Evolutionary conservation across 75 land plant species (phyloP), one percentile per base, ranked within the genome.

Genomic region (Pinus albicaulis): DNA sequence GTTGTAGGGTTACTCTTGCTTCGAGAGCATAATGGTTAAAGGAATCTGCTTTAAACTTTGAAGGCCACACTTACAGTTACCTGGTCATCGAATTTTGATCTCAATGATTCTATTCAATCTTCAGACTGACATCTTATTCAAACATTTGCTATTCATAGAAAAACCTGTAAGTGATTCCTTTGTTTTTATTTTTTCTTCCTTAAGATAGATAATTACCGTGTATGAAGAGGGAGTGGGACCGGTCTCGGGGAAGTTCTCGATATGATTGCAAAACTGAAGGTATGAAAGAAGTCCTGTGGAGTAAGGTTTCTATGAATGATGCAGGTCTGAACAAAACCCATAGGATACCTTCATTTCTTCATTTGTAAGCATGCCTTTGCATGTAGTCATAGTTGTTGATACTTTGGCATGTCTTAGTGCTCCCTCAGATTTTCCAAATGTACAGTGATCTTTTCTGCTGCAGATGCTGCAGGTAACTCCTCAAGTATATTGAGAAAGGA

Each of bases 371-470:
- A 41, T 68, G 23, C 71, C 52, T 68, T 2, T 19, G 71, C 48
- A 19, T 38, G 7, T 66, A 38, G 71, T 34, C 19, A 34, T 66
- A 28, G 53, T 19, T 68, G 24, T 52, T 68, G 71, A 36, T 38
- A 44, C 41, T 44, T n/a, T 41, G 71, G 24, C 66, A 63, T 28
- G 66, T 63, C 25, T 63, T 31, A 17, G 71, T 41, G 24, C 52
- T 41, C 48, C 24, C 41, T 13, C 10, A 48, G 12, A 48, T 66
- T 38, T 19, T 36, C 71, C 68, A 24, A 41, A 38, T 41, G 12
- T 68, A n/a, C 13, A 15, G 71, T 68, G n/a, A 68, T 68, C 52
- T 20, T n/a, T 68, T 68, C 71, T 68, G 44, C 71, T 68, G 71
- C 52, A 68, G 48, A 38, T 68, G 44, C 71, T 68, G 71, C 52